Base-by-base conservation (phyloP, 805 yeast species). In the Metschnikowia anglica region DNA sequence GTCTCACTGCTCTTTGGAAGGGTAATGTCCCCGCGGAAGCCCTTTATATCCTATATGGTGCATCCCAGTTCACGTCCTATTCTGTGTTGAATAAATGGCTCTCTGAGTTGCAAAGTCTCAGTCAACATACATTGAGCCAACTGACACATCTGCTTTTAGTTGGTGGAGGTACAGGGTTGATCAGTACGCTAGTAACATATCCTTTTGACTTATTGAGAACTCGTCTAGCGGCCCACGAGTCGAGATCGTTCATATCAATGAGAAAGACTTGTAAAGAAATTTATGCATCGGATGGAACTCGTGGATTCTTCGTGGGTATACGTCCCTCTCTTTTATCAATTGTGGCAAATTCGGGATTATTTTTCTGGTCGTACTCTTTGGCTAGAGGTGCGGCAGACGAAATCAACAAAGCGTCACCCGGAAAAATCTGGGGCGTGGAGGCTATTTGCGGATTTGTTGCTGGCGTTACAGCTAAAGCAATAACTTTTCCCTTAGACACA, bases 151-250 rank as follows among this genome's bases (percentile, higher is more conserved):
- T 81, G 25, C 46, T 74, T 18, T 25, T 85, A 0, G 78, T 86
- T 4, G 99, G 99, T 0, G 77, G 85, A 0, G 58, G 80, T 1
- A 81, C 97, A 0, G 99, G 99, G 0, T 65, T 81, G 17, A 54
- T 78, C 0, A 87, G 96, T 21, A 87, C 96, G 0, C 36, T 77
- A 0, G 59, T 69, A 1, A 85, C 97, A 2, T 93, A 93, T 59
- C 99, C 99, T 1, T 81, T 88, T 54, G 99, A 93, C 61, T 72
- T 88, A n/a, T 63, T 93, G 32, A 66, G 99, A 39, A 93, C 99
- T 0, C 70, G 96, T 40, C 73, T 89, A 37, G 95, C 88, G 1
- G 91, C 90, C 3, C 81, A 81, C 55, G 64, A 65, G 20, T 41
- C 47, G 2, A 60, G 48, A 32, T 43, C 59, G 8, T 68, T 76